Evolutionary conservation across 176 grass and related monocot genomes (phyloP).

Genomic region (Musa itinerans): DNA sequence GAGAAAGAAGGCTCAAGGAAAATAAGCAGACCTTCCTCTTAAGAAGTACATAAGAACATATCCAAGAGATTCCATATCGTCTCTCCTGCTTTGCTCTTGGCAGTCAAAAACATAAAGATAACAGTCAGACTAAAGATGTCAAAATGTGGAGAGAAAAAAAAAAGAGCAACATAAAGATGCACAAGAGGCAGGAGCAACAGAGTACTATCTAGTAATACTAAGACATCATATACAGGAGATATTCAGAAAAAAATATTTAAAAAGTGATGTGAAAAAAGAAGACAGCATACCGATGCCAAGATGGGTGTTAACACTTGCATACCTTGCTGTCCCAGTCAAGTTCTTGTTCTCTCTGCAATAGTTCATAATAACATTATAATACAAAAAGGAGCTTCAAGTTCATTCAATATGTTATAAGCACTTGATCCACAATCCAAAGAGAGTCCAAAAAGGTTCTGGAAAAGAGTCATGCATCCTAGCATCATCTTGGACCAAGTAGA

Average conservation of each 20-base stretch:
- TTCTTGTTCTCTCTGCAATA: not conserved
- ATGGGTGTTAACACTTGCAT: conserved; percentile 6
- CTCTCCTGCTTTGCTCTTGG: conserved; percentile 5
- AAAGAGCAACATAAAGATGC: not conserved
- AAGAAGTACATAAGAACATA: conserved; percentile 8
- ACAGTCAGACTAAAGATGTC: not conserved
- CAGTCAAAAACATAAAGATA: not conserved
- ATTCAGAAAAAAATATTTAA: not conserved
- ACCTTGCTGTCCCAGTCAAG: conserved; percentile 5
- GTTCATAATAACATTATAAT: not conserved
- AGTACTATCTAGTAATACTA: not conserved
- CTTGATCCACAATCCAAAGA: not conserved
- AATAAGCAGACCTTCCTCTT: not conserved
- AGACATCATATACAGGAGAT: not conserved
- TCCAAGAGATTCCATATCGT: conserved; percentile 6
- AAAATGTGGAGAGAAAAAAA: not conserved
- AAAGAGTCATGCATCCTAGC: no score
- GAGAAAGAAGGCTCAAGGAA: not conserved
- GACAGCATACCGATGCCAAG: not conserved
- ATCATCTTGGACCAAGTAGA: no score
- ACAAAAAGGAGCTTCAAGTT: not conserved
- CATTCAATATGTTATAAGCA: not conserved
- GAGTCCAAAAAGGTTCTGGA: not conserved
- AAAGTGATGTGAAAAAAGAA: not conserved
- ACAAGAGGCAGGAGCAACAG: not conserved